Percentiles rank a stretch among this genome's conserved stretches.
Conservation (phyloP, 371 early-diverging fungal genomes). For the Mucor lusitanicus region DNA sequence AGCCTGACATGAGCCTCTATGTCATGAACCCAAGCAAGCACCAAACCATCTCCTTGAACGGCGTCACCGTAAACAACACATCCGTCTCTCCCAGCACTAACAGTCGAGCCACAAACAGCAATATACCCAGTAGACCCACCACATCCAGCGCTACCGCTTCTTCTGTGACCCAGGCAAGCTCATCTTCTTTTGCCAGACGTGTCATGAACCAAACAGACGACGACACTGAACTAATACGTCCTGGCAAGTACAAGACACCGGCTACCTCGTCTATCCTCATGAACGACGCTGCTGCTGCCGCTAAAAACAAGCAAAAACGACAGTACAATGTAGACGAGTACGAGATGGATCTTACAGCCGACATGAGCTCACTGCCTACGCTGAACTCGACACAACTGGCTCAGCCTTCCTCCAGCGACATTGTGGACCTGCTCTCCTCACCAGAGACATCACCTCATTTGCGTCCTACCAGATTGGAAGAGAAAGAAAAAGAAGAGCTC, state of each 20-base stretch:
- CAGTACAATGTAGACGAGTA: conserved; percentile 7
- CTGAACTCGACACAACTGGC: not conserved
- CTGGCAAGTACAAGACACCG: not conserved
- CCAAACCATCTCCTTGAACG: conserved; percentile 11
- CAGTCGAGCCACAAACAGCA: not conserved
- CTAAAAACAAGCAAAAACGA: not conserved
- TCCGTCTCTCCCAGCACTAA: not conserved
- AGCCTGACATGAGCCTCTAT: conserved; percentile 18
- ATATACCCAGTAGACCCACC: not conserved
- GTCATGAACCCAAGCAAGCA: conserved; percentile 13
- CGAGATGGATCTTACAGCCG: conserved; percentile 3
- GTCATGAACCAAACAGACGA: not conserved
- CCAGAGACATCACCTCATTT: conserved; percentile 10
- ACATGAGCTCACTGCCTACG: not conserved
- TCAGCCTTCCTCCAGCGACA: not conserved
- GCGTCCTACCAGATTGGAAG: not conserved
- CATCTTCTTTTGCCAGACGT: conserved; percentile 2
- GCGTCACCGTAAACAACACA: not conserved
- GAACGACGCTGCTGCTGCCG: not conserved
- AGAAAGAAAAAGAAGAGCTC: not conserved
- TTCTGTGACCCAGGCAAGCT: not conserved
- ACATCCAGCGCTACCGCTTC: not conserved
- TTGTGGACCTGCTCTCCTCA: conserved; percentile 16
- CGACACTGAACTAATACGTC: not conserved
- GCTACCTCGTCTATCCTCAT: not conserved